A percentile compares a stretch with the other conserved stretches of the same genome.
phyloP scores from a whole-genome alignment of 192 early-diverging fungal genomes.

The Lunasporangiospora selenospora region DNA sequence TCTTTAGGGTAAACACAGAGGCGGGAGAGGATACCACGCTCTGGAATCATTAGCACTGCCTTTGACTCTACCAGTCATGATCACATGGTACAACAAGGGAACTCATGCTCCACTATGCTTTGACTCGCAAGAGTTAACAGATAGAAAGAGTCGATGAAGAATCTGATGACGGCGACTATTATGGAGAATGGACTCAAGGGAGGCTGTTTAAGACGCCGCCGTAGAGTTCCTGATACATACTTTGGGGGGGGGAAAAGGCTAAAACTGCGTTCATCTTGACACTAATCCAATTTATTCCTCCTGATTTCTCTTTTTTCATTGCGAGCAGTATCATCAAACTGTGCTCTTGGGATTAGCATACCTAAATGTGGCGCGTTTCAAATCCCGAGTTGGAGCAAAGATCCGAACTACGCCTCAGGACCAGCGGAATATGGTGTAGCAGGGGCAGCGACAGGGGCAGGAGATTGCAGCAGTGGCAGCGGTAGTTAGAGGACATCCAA shows the following conservation, averaged over 20 bases:
- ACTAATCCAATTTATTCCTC: not conserved
- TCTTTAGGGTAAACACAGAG: conserved; percentile 16
- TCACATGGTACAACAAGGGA: conserved; percentile 68
- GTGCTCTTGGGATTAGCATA: conserved; percentile 59
- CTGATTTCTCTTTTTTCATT: not conserved
- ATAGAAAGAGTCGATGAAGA: conserved; percentile 65
- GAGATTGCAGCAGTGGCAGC: not conserved
- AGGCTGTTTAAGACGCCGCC: conserved; percentile 66
- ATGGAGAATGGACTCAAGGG: conserved; percentile 71
- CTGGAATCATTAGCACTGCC: conserved; percentile 30
- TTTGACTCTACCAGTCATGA: conserved; percentile 8
- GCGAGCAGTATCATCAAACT: conserved; percentile 62
- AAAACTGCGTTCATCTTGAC: no score
- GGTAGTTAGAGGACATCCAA: no score
- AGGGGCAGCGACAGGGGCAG: no score
- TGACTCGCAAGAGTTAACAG: conserved; percentile 70
- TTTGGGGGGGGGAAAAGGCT: conserved; percentile 55
- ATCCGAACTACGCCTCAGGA: not conserved
- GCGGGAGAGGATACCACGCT: conserved; percentile 17
- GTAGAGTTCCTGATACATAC: conserved; percentile 71
- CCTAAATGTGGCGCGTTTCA: conserved; percentile 4
- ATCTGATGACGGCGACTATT: conserved; percentile 71
- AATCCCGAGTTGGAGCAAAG: not conserved
- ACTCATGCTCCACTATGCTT: conserved; percentile 70
- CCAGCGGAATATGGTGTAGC: not conserved